Evolutionary conservation across 768 basidiomycete species (phyloP).

Genomic region (Pleurotus salmoneostramineus): DNA sequence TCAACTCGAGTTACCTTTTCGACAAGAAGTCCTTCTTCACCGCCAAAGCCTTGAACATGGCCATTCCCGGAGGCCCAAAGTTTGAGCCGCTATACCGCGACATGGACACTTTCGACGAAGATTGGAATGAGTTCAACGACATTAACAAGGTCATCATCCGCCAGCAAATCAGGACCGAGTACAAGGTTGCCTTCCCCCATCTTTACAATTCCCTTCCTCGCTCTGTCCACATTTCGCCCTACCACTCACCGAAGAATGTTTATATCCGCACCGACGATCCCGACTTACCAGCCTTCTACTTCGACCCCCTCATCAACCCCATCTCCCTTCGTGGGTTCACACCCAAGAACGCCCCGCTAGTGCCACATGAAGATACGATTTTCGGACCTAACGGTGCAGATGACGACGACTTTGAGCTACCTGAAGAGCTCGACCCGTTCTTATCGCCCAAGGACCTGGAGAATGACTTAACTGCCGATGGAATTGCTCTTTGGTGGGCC

Average conservation of each 20-base stretch:
- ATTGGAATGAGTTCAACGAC: conserved; percentile 99
- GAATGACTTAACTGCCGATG: conserved; percentile 91
- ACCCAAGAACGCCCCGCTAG: conserved; percentile 76
- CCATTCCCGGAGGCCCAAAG: conserved; percentile 97
- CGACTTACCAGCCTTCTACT: conserved; percentile 99
- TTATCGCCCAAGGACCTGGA: conserved; percentile 74
- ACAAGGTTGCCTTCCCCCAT: conserved; percentile 99
- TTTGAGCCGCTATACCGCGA: conserved; percentile 97
- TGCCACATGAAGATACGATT: conserved; percentile 88
- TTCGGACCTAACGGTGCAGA: conserved; percentile 87
- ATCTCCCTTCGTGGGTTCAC: conserved; percentile 86
- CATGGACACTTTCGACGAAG: conserved; percentile 96
- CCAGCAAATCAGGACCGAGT: conserved; percentile 96
- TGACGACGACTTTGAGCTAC: conserved; percentile 85
- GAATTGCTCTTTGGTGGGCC: conserved; percentile 98
- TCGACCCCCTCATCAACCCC: conserved; percentile 97
- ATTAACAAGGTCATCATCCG: conserved; percentile 99
- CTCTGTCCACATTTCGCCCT: conserved; percentile 86
- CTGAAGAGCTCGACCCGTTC: conserved; percentile 76
- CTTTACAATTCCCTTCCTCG: conserved; percentile 97
- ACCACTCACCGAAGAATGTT: conserved; percentile 94
- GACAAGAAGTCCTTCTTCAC: conserved; percentile 98
- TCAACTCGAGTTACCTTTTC: conserved; percentile 89
- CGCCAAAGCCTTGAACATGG: conserved; percentile 95
- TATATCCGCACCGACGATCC: conserved; percentile 99